Evolutionary conservation across 2,329 filamentous ascomycete species (phyloP).

Genomic region (Didymellaceae sp.): DNA sequence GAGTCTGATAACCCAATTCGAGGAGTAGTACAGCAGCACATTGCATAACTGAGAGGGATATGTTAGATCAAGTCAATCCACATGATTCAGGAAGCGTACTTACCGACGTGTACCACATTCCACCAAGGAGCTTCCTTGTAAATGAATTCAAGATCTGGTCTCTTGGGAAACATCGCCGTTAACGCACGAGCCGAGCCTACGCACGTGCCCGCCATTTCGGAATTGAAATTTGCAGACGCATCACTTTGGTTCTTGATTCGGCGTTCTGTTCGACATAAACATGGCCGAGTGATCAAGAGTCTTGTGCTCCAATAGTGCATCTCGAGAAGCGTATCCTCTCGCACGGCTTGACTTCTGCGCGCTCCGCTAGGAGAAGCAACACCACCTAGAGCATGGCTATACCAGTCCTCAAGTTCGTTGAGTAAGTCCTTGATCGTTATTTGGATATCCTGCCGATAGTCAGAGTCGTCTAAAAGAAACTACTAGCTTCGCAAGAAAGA

Average conservation of each 20-base stretch:
- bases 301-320: conserved; percentile 41
- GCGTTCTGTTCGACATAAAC: conserved; percentile 41
- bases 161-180: conserved; percentile 41
- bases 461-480: no score
- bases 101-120: conserved; percentile 47
- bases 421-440: conserved; percentile 36
- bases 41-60: conserved; percentile 42
- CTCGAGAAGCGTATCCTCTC: conserved; percentile 28
- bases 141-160: conserved; percentile 31
- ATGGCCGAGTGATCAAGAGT: conserved; percentile 48
- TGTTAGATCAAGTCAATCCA: neutral
- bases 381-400: conserved; percentile 19
- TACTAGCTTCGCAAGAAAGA: no score
- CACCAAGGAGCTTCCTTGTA: conserved; percentile 50
- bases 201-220: conserved; percentile 39
- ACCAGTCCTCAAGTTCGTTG: conserved; percentile 44
- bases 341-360: conserved; percentile 5
- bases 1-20: conserved; percentile 42
- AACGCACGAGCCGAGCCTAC: conserved; percentile 44
- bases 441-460: conserved; percentile 35
- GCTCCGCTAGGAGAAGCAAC: neutral
- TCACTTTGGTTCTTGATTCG: conserved; percentile 29
- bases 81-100: neutral
- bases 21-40: conserved; percentile 46
- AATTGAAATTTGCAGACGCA: conserved; percentile 42